phyloP scores from a whole-genome alignment of 2,329 filamentous ascomycete species.

The Colletotrichum tanaceti region DNA sequence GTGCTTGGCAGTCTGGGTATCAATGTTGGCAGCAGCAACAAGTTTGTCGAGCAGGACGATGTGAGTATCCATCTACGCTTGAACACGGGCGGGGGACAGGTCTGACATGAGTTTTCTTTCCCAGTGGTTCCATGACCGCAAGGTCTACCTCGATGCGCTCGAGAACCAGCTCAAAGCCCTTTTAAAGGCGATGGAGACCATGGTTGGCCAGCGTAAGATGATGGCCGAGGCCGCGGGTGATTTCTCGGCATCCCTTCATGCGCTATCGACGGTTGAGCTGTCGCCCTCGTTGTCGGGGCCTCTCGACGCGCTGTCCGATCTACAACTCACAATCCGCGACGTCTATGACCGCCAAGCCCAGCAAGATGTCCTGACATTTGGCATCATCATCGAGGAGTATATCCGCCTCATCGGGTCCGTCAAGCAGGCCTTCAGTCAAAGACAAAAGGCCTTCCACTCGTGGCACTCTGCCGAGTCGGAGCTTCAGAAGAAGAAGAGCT shows the following conservation, averaged over 20 bases:
- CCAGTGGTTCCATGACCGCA: conserved; percentile 97
- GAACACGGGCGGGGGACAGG: no score
- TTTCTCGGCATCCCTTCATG: conserved; percentile 92
- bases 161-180: conserved; percentile 91
- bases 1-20: conserved; percentile 88
- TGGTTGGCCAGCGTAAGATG: conserved; percentile 91
- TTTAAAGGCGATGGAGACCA: conserved; percentile 92
- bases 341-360: conserved; percentile 97
- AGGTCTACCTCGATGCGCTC: conserved; percentile 91
- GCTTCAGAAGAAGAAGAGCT: conserved; percentile 86
- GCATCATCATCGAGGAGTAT: conserved; percentile 98
- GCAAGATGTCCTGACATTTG: conserved; percentile 94
- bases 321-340: conserved; percentile 93
- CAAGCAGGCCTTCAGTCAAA: conserved; percentile 90
- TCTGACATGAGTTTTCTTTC: no score
- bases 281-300: conserved; percentile 89
- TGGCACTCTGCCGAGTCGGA: conserved; percentile 95
- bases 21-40: conserved; percentile 79
- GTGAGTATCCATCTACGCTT: conserved; percentile 60
- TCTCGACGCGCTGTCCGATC: conserved; percentile 88
- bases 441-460: conserved; percentile 94
- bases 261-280: conserved; percentile 90
- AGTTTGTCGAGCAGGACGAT: conserved; percentile 98
- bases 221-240: conserved; percentile 94
- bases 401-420: conserved; percentile 95